phyloP scores from a whole-genome alignment of 1,284 basidiomycete species.

The Microbotryum saponariae region DNA sequence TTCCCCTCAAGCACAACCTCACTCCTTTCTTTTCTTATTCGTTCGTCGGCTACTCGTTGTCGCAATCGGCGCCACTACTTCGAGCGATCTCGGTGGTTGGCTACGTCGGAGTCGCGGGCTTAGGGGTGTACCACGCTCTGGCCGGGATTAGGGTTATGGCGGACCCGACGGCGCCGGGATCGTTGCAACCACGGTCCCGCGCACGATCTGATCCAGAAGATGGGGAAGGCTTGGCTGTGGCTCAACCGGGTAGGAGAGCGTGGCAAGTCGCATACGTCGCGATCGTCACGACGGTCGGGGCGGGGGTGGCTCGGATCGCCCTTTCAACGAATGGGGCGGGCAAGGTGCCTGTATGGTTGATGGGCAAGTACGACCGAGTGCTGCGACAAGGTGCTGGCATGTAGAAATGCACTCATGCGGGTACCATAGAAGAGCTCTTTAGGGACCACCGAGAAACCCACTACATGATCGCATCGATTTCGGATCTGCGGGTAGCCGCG shows the following conservation, averaged over 20 bases:
- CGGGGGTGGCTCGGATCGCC: conserved; percentile 22
- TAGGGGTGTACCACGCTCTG: conserved; percentile 31
- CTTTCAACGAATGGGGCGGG: conserved; percentile 13
- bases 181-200: conserved; percentile 8
- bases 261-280: conserved; percentile 23
- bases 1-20: conserved; percentile 29
- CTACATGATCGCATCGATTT: no score
- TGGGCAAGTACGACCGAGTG: conserved; percentile 16
- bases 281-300: conserved; percentile 4
- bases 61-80: conserved; percentile 8
- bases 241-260: conserved; percentile 3
- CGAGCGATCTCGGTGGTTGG: conserved; percentile 7
- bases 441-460: no score
- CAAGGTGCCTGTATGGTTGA: conserved; percentile 13
- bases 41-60: conserved; percentile 30
- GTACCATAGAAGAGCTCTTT: no score
- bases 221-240: neutral
- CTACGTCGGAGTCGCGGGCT: conserved; percentile 21
- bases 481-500: no score
- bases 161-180: conserved; percentile 21
- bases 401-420: no score
- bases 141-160: conserved; percentile 21
- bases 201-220: neutral
- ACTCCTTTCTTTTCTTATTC: conserved; percentile 35
- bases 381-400: neutral